phyloP scores from a whole-genome alignment of 1,139 yeast species.

The Geotrichum klebahnii region DNA sequence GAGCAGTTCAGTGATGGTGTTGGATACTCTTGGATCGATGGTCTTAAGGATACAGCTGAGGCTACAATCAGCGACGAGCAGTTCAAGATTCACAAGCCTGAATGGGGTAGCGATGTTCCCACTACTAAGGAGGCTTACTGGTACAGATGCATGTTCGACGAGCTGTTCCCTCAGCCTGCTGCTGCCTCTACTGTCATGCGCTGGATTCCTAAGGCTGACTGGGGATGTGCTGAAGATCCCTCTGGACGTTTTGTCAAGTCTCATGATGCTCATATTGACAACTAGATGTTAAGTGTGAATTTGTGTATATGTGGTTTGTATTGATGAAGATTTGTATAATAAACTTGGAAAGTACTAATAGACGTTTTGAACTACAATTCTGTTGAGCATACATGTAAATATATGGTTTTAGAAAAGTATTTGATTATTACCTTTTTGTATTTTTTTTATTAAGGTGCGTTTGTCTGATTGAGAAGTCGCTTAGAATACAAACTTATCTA shows the following conservation, averaged over 20 bases:
- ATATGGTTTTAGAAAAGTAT: too few species aligned
- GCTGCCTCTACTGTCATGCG: conserved; percentile 97
- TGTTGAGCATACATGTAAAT: too few species aligned
- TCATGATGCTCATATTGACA: conserved; percentile 44
- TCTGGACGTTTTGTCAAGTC: conserved; percentile 93
- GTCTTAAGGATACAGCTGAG: conserved; percentile 93
- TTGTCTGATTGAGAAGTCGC: too few species aligned
- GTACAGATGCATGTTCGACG: conserved; percentile 96
- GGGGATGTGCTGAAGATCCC: conserved; percentile 99
- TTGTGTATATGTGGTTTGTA: background rate
- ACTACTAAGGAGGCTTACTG: conserved; percentile 98
- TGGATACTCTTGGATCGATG: conserved; percentile 99
- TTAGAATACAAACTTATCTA: too few species aligned
- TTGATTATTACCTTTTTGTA: too few species aligned
- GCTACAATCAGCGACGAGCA: conserved; percentile 80
- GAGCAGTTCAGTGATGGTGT: conserved; percentile 99
- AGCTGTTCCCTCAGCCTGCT: conserved; percentile 79
- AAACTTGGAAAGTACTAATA: background rate
- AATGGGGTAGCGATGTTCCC: conserved; percentile 95
- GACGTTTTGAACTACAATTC: background rate
- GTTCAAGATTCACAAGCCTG: conserved; percentile 81
- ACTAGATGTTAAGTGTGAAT: background rate
- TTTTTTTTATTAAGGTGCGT: too few species aligned
- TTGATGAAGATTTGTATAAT: background rate
- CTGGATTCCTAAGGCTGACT: conserved; percentile 99